Base-by-base conservation (phyloP, 2,329 filamentous ascomycete species). In the Penicillium janthinellum region DNA sequence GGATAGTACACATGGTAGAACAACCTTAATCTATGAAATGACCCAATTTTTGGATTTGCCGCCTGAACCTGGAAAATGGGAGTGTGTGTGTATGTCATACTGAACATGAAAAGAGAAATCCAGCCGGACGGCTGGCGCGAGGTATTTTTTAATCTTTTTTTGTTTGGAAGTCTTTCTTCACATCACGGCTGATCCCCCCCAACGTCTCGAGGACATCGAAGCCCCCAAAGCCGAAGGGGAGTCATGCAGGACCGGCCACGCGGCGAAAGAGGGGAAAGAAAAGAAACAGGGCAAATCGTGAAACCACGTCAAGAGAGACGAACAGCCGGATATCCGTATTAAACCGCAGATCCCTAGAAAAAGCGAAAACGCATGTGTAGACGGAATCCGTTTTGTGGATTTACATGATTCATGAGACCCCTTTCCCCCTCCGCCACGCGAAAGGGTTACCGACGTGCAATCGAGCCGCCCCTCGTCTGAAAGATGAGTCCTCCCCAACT, bases 391-490 rank as follows among this genome's bases (percentile, higher is more conserved):
- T 68, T 70, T 70, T 73, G 70, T 73, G 69, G 71, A 75, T 70
- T 73, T 77, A 77, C 74, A 77, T 75, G 67, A 69, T 72, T 76
- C 74, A 75, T 75, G 68, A 74, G 63, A 68, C 69, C 66, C 68
- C 63, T 71, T 70, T 69, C 68, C 70, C 68, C 72, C 71, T 64
- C 35, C 67, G 69, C 59, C 61, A 63, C 66, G 67, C 64, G 62
- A 62, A 64, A 64, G 65, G 68, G 69, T 67, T 64, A 70, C 70
- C 70, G 64, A 73, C 69, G 66, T 70, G 70, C 69, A 72, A 70
- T 68, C 68, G 66, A 73, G 70, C 72, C 71, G 69, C 71, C 71
- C 69, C 64, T 75, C 73, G 67, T 69, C 37, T 69, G 64, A 66
- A 68, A 70, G 65, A 71, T 68, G 70, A 71, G 68, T 70, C 72